Base-by-base conservation (phyloP, 2,329 filamentous ascomycete genomes). In the Zymoseptoria crescenta region DNA sequence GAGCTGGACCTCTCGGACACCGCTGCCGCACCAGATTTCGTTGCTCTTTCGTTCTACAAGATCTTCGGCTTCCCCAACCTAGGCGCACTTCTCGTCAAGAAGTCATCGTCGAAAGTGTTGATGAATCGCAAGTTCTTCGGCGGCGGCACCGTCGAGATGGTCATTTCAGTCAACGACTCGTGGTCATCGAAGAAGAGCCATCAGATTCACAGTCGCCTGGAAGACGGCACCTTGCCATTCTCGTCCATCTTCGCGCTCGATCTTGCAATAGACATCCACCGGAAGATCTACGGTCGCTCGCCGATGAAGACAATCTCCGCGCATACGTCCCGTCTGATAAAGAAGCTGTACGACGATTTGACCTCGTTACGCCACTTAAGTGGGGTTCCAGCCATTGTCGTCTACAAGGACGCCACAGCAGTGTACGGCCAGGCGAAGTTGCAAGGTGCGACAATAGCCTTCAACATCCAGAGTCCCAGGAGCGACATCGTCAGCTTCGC, bases 21-120 rank as follows among this genome's bases (percentile, higher is more conserved):
- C 0, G 75, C 77, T 0, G 87, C 92, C 1, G 92, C 96, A 0
- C 89, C 93, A 0, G 92, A 96, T 70, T 96, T 96, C 65, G 86
- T 84, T 0, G 87, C 90, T 0, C 70, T 96, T 49, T 96, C 91
- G 72, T 86, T 96, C 64, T 96, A 96, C 77, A 97, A 96, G 72
- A 92, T 96, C 16, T 96, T 96, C 72, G 93, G 93, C 1, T 96
- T 96, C 64, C 93, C 93, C 0, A 89, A 96, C 69, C 78, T 96
- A 1, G 93, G 92, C 1, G 91, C 86, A 1, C 75, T 97, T 59
- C 84, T 96, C 29, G 84, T 96, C 16, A 84, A 88, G 48, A 90
- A 89, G 65, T 79, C 83, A 29, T 83, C 89, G 13, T 83, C 82
- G 10, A 72, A 80, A 30, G 86, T 96, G 56, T 62, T 70, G 48